phyloP scores from a whole-genome alignment of 1,139 yeast species.

The Yamadazyma pseudoaaseri region DNA sequence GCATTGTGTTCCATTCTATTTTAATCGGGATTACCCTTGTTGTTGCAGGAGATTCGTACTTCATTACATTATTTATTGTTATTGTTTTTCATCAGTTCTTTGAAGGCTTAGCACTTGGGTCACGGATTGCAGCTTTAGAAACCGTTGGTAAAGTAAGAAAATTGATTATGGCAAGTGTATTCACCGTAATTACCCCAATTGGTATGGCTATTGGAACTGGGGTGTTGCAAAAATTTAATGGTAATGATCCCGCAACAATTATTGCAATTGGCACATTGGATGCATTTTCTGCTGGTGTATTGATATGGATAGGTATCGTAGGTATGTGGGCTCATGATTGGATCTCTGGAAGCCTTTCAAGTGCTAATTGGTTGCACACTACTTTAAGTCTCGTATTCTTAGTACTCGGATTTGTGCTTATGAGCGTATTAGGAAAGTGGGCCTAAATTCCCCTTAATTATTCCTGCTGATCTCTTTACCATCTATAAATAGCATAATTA shows the following conservation, averaged over 20 bases:
- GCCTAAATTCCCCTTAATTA: too few relatives aligned
- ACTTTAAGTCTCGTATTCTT: constrained; percentile 21
- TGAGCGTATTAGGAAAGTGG: constrained; percentile 44
- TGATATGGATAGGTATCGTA: constrained; percentile 33
- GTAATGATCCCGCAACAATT: constrained; percentile 27
- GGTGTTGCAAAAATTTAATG: constrained; percentile 25
- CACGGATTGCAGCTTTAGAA: constrained; percentile 22
- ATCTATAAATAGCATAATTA: too few relatives aligned
- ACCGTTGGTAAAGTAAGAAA: constrained; percentile 9
- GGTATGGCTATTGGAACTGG: constrained; percentile 32
- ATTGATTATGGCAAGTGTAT: constrained; percentile 17
- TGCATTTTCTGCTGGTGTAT: constrained; percentile 34
- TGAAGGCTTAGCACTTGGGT: constrained; percentile 42
- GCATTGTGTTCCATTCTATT: constrained; percentile 27
- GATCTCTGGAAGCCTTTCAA: constrained; percentile 27
- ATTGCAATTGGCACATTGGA: constrained; percentile 34
- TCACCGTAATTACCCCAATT: constrained; percentile 22
- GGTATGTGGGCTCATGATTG: constrained; percentile 37
- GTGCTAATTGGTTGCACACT: constrained; percentile 21
- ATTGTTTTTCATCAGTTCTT: constrained; percentile 41
- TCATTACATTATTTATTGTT: constrained; percentile 33
- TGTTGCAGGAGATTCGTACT: constrained; percentile 26
- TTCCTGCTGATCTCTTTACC: too few relatives aligned
- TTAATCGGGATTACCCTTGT: constrained; percentile 25
- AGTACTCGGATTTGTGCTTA: constrained; percentile 31